These are phyloP conservation scores for Neopestalotiopsis sp. DNA, from an alignment of 2,329 filamentous ascomycete genomes.

Conservation along the genomic window DNA sequence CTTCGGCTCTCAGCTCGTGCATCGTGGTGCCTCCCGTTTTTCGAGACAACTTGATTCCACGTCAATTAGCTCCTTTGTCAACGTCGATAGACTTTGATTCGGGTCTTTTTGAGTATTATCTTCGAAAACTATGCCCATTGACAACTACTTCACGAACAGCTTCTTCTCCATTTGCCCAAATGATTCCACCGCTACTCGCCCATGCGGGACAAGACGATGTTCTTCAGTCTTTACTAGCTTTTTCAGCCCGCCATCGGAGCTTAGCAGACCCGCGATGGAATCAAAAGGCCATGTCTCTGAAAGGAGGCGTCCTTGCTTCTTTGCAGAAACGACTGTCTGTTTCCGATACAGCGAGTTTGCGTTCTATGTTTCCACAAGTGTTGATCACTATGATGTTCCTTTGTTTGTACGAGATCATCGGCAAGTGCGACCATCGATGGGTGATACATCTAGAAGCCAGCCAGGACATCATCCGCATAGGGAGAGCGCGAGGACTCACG, in stretches of 20 bases:
- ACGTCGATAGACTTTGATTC: slow-evolving; percentile 3
- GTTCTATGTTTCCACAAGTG: slow-evolving; percentile 35
- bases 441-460: slow-evolving; percentile 53
- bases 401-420: slow-evolving; percentile 50
- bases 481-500: slow-evolving; percentile 29
- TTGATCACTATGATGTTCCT: slow-evolving; percentile 51
- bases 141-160: slow-evolving; percentile 22
- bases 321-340: slow-evolving; percentile 40
- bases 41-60: neutral
- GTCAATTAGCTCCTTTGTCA: slow-evolving; percentile 1
- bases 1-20: neutral
- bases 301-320: slow-evolving; percentile 41
- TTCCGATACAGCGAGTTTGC: slow-evolving; percentile 25
- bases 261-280: slow-evolving; percentile 19
- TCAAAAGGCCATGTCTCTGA: slow-evolving; percentile 30
- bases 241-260: slow-evolving; percentile 24
- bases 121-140: slow-evolving; percentile 22
- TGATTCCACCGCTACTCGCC: slow-evolving; percentile 22
- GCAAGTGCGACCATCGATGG: slow-evolving; percentile 42
- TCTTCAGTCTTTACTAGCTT: slow-evolving; percentile 21
- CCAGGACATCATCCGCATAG: slow-evolving; percentile 49
- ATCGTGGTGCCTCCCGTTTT: neutral
- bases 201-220: slow-evolving; percentile 22
- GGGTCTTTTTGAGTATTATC: slow-evolving; percentile 22
- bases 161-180: slow-evolving; percentile 23